phyloP scores from a whole-genome alignment of 768 basidiomycete genomes.

The Termitomyces sp. region DNA sequence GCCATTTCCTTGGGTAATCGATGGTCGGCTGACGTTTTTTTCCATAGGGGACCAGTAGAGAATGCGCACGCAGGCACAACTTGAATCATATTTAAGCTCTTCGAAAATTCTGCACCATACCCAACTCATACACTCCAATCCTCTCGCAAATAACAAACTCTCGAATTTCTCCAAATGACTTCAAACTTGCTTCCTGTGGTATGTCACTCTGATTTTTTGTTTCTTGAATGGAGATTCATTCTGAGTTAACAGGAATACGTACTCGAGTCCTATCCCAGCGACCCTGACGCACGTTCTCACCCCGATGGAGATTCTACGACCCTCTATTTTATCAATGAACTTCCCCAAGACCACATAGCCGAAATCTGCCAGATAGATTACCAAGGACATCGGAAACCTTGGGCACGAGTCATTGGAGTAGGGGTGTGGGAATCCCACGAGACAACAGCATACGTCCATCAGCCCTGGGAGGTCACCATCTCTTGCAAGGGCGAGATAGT shows the following conservation, averaged over 20 bases:
- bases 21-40: not conserved
- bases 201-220: not conserved
- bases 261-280: not conserved
- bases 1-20: not conserved
- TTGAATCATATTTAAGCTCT: not conserved
- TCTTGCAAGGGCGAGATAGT: not conserved
- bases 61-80: not conserved
- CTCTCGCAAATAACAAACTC: not conserved
- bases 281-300: not conserved
- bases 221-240: not conserved
- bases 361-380: not conserved
- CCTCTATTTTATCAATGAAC: not conserved
- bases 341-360: not conserved
- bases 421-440: too few species aligned
- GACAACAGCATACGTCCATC: not conserved
- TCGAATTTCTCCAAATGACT: not conserved
- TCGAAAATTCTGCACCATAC: not conserved
- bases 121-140: not conserved
- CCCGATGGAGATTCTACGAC: not conserved
- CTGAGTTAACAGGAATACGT: not conserved
- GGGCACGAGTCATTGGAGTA: too few species aligned
- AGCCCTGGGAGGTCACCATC: slow-evolving; percentile 8
- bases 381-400: not conserved
- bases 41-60: not conserved
- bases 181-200: not conserved